Evolutionary conservation across 306 rosid species (phyloP).

Genomic region (Glycine soja): DNA sequence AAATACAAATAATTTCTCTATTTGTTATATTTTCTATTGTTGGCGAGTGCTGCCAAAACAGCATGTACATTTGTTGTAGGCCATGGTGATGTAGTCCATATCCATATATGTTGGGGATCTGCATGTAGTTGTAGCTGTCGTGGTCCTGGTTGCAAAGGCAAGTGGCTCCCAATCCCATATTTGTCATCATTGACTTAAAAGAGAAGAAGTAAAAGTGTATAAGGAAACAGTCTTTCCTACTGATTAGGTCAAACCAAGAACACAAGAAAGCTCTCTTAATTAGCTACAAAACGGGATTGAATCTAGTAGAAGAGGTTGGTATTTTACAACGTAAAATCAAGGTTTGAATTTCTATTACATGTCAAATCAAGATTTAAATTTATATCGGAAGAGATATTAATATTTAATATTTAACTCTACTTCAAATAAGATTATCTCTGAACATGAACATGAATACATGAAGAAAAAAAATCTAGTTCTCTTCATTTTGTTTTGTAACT

Average conservation of each 20-base stretch:
- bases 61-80: constrained; percentile 50
- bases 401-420: too few species aligned
- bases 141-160: constrained; percentile 59
- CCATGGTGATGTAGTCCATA: constrained; percentile 49
- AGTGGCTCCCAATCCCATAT: constrained; percentile 46
- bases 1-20: neutral
- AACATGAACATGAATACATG: too few species aligned
- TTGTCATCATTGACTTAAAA: constrained; percentile 50
- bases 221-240: constrained; percentile 27
- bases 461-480: too few species aligned
- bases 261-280: neutral
- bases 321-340: too few species aligned
- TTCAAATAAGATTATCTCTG: too few species aligned
- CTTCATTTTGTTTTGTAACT: too few species aligned
- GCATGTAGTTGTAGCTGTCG: constrained; percentile 52
- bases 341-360: too few species aligned
- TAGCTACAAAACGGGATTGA: too few species aligned
- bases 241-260: constrained; percentile 53
- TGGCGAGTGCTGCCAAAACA: constrained; percentile 42
- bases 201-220: constrained; percentile 24
- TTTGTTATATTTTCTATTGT: constrained; percentile 12
- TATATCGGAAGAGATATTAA: too few species aligned
- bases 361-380: too few species aligned
- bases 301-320: too few species aligned
- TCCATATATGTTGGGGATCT: constrained; percentile 46